These are phyloP conservation scores for Pyracantha coccinea DNA, from an alignment of 331 rosid species.

Conservation along the genomic window DNA sequence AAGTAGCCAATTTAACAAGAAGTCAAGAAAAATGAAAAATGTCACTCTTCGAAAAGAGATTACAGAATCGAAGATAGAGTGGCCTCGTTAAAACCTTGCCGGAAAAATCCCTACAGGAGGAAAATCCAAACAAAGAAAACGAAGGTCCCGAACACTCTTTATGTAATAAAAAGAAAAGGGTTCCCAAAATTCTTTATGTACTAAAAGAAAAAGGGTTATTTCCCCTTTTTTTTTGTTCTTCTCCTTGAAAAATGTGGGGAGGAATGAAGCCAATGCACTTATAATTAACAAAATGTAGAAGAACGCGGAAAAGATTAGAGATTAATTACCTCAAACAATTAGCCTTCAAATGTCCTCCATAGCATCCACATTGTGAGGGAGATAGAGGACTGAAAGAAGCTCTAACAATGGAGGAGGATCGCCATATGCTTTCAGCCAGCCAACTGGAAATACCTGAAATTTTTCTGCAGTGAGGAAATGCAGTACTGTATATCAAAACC, in stretches of 20 bases:
- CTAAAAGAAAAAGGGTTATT: neutral
- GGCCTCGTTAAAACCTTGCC: too few relatives aligned
- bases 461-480: neutral
- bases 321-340: neutral
- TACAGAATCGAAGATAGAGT: too few relatives aligned
- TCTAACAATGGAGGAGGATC: neutral
- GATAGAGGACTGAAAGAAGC: neutral
- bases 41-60: too few relatives aligned
- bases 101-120: too few relatives aligned
- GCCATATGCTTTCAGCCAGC: neutral
- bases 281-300: too few relatives aligned
- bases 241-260: neutral
- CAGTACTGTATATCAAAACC: neutral
- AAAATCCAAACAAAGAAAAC: neutral
- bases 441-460: neutral
- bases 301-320: too few relatives aligned
- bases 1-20: too few relatives aligned
- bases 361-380: neutral
- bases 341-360: neutral
- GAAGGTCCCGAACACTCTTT: neutral
- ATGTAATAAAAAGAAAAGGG: neutral
- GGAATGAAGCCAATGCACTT: neutral
- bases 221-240: neutral
- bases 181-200: neutral
- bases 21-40: too few relatives aligned